Evolutionary conservation across 371 early-diverging fungal species (phyloP), one percentile per base, ranked within the genome.

Genomic region (Mycotypha africana): DNA sequence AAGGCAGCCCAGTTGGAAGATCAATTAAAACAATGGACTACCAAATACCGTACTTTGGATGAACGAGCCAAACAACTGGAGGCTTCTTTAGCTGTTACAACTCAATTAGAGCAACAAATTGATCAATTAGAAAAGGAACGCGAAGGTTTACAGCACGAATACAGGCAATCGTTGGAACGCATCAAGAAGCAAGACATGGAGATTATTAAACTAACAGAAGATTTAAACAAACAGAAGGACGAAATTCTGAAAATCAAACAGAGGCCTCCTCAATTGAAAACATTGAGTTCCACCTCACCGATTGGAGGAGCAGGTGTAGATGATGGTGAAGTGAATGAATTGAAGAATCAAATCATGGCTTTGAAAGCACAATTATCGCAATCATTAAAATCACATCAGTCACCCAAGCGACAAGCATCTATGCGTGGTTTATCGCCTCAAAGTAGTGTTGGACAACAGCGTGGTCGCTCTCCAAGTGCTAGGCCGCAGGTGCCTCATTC

Each of bases 231-330:
- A 50, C 74, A 77, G 51, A 80, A 84, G 57, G 85, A 86, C 7
- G 89, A 89, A 62, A 79, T 89, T 11, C 70, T 76, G 6, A 76
- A 74, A 33, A 63, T 94, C 21, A 72, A 83, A 20, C 74, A 73
- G 41, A 23, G 30, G 0, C 44, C 33, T 12, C 39, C 34, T 20
- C 38, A 37, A 22, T 71, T 51, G 8, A 44, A 47, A 7, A 6
- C 26, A 10, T 6, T 31, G 24, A 26, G 25, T 8, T 34, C 26
- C n/a, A 23, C 19, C 2, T 51, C 52, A 2, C 56, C 56, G 1
- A 28, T 55, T 5, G 45, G 49, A 4, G 49, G 56, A n/a, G 45
- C 51, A 3, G 19, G 39, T 40, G 22, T 30, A 17, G 35, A 25
- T 14, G 62, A 60, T 37, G 69, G 49, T 1, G 67, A 73, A 15